These are phyloP conservation scores for Pachysandra terminalis DNA, from an alignment of 164 flowering plant species.

Conservation along the genomic window DNA sequence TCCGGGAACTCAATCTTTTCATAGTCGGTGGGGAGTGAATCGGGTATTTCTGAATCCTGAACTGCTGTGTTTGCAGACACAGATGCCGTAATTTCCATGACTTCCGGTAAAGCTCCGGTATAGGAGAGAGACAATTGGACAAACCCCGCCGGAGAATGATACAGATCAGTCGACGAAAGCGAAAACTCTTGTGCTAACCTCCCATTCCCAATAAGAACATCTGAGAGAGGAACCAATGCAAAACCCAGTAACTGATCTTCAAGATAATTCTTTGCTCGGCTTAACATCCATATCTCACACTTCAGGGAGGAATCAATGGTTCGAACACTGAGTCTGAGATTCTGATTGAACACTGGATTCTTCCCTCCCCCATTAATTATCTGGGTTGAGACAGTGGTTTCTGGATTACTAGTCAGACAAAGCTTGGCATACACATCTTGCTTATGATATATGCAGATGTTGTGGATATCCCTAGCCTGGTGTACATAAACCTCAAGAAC, in stretches of 20 bases:
- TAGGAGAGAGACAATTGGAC: conserved; percentile 54
- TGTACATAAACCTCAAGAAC: conserved; percentile 56
- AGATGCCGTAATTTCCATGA: conserved; percentile 35
- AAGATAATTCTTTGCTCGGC: conserved; percentile 67
- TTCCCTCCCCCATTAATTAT: conserved; percentile 68
- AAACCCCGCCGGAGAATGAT: conserved; percentile 77
- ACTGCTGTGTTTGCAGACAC: conserved; percentile 10
- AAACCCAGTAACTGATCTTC: conserved; percentile 76
- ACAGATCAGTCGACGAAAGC: conserved; percentile 68
- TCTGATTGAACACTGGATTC: conserved; percentile 64
- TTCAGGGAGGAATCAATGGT: conserved; percentile 48
- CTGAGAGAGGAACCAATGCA: conserved; percentile 63
- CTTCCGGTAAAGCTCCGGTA: conserved; percentile 52
- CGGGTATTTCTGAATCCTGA: conserved; percentile 24
- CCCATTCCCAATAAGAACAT: conserved; percentile 44
- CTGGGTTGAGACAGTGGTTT: conserved; percentile 49
- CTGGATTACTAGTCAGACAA: conserved; percentile 61
- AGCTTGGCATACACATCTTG: conserved; percentile 87
- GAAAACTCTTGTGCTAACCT: conserved; percentile 62
- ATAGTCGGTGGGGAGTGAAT: conserved; percentile 28
- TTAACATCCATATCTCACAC: conserved; percentile 82
- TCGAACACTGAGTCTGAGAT: conserved; percentile 37
- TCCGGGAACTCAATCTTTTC: conserved; percentile 75
- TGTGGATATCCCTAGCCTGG: conserved; percentile 72
- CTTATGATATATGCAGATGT: conserved; percentile 79